Base-by-base conservation (phyloP, 257 asterid species). In the Nicotiana tomentosiformis region DNA sequence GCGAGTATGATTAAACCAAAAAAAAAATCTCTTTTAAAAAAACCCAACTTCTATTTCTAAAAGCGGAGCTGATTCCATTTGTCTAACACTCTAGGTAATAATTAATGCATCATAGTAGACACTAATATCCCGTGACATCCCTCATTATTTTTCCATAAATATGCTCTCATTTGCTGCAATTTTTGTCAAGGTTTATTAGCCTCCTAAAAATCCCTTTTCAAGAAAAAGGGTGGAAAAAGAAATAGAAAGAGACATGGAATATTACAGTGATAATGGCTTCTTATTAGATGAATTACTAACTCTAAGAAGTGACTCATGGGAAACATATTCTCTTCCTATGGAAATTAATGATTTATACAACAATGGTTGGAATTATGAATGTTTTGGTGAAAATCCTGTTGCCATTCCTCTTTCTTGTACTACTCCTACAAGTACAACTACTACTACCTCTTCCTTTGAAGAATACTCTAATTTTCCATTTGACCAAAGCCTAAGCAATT, bases 261-360 rank as follows among this genome's bases (percentile, higher is more conserved):
- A 68, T 56, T 88, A 78, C 82, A 23, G 85, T 12, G 87, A 87
- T 51, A 78, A 86, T 56, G 82, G 81, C 39, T 87, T 86, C 56
- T 70, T 70, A 70, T 83, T 90, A 83, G 93, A 93, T 72, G 98
- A 91, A 66, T 78, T 91, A 61, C n/a, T 90, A 26, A 85, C 86
- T n/a, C 61, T 90, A 2, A 88, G 88, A 83, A 90, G 77, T 72
- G 87, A 86, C 3, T 82, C 85, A 7, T 79, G 77, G 83, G 86
- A 80, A 78, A 61, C 55, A 35, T 29, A 29, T 29, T 56, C 56
- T 23, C 7, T 35, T 26, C 74, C 90, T 1, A 58, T 39, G 18
- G 86, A 84, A 76, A 53, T 60, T 5, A 84, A 83, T 78, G 85
- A 83, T 69, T 81, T 20, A 1, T 6, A 11, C 87, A 87, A 23